Evolutionary conservation across 768 basidiomycete genomes (phyloP).

Genomic region (Termitomyces sp.): DNA sequence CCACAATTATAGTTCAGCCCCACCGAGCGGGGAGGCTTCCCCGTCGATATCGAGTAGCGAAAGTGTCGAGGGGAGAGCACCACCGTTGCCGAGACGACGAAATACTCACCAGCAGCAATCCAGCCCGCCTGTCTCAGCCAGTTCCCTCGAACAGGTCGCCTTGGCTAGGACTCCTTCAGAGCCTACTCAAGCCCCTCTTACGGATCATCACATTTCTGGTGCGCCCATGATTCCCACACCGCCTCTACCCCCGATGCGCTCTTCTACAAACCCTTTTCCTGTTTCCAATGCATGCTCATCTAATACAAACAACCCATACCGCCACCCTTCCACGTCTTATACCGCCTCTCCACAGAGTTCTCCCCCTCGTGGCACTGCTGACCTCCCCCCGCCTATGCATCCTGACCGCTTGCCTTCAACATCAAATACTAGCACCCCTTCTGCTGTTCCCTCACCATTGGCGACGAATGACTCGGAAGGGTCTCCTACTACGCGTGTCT

Average conservation of each 20-base stretch:
- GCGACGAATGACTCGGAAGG: constrained; percentile 12
- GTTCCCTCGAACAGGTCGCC: constrained; percentile 45
- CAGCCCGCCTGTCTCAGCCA: constrained; percentile 38
- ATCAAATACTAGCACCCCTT: constrained; percentile 3
- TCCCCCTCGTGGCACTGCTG: constrained; percentile 19
- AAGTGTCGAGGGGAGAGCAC: constrained; percentile 8
- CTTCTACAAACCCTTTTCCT: constrained; percentile 9
- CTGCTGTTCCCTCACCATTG: constrained; percentile 11
- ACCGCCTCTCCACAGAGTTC: constrained; percentile 26
- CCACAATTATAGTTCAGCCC: background rate
- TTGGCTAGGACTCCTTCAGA: constrained; percentile 23
- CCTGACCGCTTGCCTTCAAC: constrained; percentile 4
- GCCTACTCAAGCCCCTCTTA: background rate
- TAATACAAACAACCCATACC: constrained; percentile 10
- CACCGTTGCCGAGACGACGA: constrained; percentile 29
- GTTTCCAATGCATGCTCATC: background rate
- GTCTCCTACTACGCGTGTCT: constrained; percentile 35
- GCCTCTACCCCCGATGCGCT: constrained; percentile 2
- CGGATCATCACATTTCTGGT: background rate
- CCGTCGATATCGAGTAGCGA: constrained; percentile 6
- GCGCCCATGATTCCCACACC: background rate
- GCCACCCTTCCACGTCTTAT: constrained; percentile 2
- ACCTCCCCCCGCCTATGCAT: constrained; percentile 22
- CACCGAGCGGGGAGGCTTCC: background rate
- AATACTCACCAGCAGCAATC: constrained; percentile 21